phyloP scores from a whole-genome alignment of 495 filamentous ascomycete species.

The Hyphodiscus hymeniophilus region DNA sequence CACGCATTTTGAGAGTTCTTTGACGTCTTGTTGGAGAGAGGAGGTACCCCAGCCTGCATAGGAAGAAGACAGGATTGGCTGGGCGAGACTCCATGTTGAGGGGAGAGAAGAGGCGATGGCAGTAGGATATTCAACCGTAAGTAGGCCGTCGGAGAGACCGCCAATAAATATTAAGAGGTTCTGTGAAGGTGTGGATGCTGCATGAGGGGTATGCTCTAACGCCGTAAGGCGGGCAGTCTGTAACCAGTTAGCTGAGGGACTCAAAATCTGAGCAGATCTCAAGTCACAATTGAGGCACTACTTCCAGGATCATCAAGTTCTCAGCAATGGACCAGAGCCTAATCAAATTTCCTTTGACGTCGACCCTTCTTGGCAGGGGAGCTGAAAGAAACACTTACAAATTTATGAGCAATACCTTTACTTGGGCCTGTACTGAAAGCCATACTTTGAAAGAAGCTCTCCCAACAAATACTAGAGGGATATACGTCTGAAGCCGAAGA shows the following conservation, averaged over 20 bases:
- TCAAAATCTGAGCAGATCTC: no score
- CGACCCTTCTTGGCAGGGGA: no score
- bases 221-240: constrained; percentile 47
- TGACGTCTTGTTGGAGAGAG: constrained; percentile 59
- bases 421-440: background rate
- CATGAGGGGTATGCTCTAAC: constrained; percentile 44
- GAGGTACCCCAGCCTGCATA: constrained; percentile 68
- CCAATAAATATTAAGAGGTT: constrained; percentile 78
- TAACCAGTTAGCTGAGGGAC: background rate
- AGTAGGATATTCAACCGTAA: constrained; percentile 55
- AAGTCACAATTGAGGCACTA: no score
- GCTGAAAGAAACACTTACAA: no score
- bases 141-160: constrained; percentile 74
- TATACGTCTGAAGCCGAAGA: no score
- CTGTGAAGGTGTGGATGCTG: constrained; percentile 14
- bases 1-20: constrained; percentile 66
- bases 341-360: no score
- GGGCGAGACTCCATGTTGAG: constrained; percentile 54
- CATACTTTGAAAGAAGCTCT: constrained; percentile 2
- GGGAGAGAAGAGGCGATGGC: constrained; percentile 48
- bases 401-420: constrained; percentile 14
- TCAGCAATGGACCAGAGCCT: no score
- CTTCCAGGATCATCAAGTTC: no score
- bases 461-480: no score
- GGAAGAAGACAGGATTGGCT: constrained; percentile 52